Base-by-base conservation (phyloP, 139 green algal species). In the Zygnema cylindricum region DNA sequence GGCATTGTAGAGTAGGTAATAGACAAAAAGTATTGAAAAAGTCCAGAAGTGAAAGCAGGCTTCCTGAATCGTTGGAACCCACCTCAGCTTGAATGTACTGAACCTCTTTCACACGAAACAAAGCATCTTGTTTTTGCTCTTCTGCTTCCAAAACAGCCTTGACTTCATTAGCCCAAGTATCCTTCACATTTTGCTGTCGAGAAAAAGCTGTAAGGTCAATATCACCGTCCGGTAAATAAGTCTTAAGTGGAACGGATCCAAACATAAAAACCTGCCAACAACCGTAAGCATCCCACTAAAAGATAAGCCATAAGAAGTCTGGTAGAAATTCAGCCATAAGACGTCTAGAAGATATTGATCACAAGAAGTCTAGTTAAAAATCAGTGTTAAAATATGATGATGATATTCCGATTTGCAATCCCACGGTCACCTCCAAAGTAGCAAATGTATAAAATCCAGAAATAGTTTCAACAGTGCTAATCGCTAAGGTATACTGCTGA, bases 141-240 rank as follows among this genome's bases (percentile, higher is more conserved):
- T 98, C 96, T 1, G 89, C 82, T 91, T 98, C 93, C 55, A 98
- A 88, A 0, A 86, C 69, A 81, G 77, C 87, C 57, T 84, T 57
- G 22, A 94, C 55, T 71, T 88, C 54, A 22, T 91, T 88, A 16
- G 55, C 86, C 92, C 89, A 94, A 40, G 41, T 30, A 22, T 92
- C 87, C 22, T 78, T 69, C n/a, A 91, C 35, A 83, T 85, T 36
- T 16, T 25, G 25, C 33, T 42, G 54, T 49, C 82, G 76, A 63
- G 84, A 92, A 86, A 99, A 98, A 1, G 97, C 94, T 39, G 93
- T 96, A 30, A 99, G 83, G 90, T 99, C 97, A 77, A 99, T 98
- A 90, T 99, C 97, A 1, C 97, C 97, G 78, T 99, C 96, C 1
- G 97, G 97, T 33, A 99, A 91, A 82, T 98, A 99, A 0, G 97